Evolutionary conservation across 805 yeast species (phyloP), one percentile per base, ranked within the genome.

Genomic region (Sungouiozyma intestinalis): DNA sequence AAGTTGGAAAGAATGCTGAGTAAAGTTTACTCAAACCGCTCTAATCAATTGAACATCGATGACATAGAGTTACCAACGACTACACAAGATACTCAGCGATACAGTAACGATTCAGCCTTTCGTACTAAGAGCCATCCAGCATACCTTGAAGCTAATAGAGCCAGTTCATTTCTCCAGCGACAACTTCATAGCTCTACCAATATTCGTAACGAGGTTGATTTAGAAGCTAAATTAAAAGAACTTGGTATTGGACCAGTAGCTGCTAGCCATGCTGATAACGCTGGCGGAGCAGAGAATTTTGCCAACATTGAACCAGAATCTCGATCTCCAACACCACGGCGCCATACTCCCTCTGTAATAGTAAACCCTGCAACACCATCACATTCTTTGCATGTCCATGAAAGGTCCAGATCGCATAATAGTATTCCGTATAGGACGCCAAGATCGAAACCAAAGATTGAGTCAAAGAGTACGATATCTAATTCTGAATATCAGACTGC

Each of bases 241-340:
- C 69, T 69, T 5, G 65, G 64, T 24, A 64, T 72, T 39, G 65
- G 74, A 1, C 47, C 49, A 8, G 61, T 55, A 29, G 74, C 75
- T 2, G 72, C 71, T 2, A 51, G 54, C 5, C 65, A 69, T 39
- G 57, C 76, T 0, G 66, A 72, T 46, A 65, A 64, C 41, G 64
- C 70, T 35, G 75, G 76, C 2, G 76, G 76, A 4, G 64, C 68
- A 29, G 62, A 63, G n/a, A 51, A 56, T 38, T 59, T 48, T 40
- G 36, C n/a, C 3, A 32, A 19, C 11, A 15, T 15, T 15, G 13
- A 24, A 37, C 4, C 29, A 7, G 29, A 24, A 6, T 24, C 29
- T 24, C 29, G 29, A 24, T 6, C 9, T 24, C 6, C 29, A 24
- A 24, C 29, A 6, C 11, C 29, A 11, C 6, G 29, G 11, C 6